phyloP scores from a whole-genome alignment of 495 filamentous ascomycete genomes.

The Annulohypoxylon moriforme region DNA sequence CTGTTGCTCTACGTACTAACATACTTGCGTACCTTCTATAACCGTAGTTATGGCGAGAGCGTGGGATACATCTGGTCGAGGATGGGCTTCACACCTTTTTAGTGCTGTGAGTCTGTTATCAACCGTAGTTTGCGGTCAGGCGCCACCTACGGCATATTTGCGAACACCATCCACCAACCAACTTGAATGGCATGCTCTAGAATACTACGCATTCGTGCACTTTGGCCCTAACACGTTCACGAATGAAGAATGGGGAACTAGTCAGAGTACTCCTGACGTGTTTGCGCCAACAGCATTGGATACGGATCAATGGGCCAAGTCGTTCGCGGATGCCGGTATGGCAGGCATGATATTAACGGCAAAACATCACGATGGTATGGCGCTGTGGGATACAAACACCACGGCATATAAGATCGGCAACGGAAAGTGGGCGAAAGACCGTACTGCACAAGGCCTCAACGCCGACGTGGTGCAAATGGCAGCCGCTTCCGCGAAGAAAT shows the following conservation, averaged over 20 bases:
- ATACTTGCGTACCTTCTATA: neutral
- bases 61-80: neutral
- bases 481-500: conserved; percentile 45
- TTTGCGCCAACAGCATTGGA: conserved; percentile 41
- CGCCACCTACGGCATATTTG: conserved; percentile 38
- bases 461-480: conserved; percentile 44
- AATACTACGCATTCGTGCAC: conserved; percentile 47
- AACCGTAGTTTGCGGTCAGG: conserved; percentile 16
- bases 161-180: conserved; percentile 35
- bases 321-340: conserved; percentile 45
- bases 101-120: conserved; percentile 5
- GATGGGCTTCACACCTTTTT: conserved; percentile 13
- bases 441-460: conserved; percentile 27
- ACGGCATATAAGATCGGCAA: conserved; percentile 46
- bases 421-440: conserved; percentile 39
- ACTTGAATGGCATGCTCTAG: conserved; percentile 43
- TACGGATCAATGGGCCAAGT: conserved; percentile 48
- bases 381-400: conserved; percentile 43
- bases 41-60: conserved; percentile 12
- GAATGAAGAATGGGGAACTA: conserved; percentile 44
- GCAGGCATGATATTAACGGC: conserved; percentile 47
- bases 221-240: conserved; percentile 49
- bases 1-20: neutral
- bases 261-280: conserved; percentile 42
- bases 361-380: conserved; percentile 48